Conservation (phyloP, 495 filamentous ascomycete genomes). For the Saxophila tyrrhenica region DNA sequence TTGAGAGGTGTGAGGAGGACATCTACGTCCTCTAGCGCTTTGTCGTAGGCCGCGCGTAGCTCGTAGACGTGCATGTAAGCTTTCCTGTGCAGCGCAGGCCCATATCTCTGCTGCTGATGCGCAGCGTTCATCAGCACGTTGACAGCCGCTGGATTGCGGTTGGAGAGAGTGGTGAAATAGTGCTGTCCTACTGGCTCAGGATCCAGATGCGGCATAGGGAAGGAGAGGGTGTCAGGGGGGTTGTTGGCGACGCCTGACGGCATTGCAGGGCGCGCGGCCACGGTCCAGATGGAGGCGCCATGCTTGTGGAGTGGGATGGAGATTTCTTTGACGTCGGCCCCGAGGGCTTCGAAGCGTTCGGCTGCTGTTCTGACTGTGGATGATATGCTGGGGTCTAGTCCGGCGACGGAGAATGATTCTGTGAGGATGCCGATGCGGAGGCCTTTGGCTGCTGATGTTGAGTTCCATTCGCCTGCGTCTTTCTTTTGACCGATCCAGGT, state of each 20-base stretch:
- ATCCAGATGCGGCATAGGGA: slow-evolving; percentile 35
- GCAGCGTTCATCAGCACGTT: slow-evolving; percentile 23
- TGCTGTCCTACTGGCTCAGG: slow-evolving; percentile 33
- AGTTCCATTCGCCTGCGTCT: slow-evolving; percentile 33
- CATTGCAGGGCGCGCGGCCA: slow-evolving; percentile 35
- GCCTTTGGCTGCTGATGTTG: slow-evolving; percentile 6
- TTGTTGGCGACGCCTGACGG: slow-evolving; percentile 33
- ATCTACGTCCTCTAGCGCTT: slow-evolving; percentile 33
- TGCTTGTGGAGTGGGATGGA: slow-evolving; percentile 42
- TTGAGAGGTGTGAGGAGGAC: slow-evolving; percentile 37
- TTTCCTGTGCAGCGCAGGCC: slow-evolving; percentile 18
- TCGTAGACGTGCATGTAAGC: slow-evolving; percentile 30
- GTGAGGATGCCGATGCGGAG: slow-evolving; percentile 37
- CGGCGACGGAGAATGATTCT: slow-evolving; percentile 39
- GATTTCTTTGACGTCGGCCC: slow-evolving; percentile 41
- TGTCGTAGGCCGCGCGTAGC: slow-evolving; percentile 39
- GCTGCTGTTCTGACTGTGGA: slow-evolving; percentile 34
- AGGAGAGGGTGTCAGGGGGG: slow-evolving; percentile 32
- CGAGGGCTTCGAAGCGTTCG: slow-evolving; percentile 37
- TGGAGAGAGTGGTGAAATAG: slow-evolving; percentile 21
- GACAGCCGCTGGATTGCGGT: slow-evolving; percentile 12
- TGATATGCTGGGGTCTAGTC: slow-evolving; percentile 35
- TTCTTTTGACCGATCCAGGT: slow-evolving; percentile 21
- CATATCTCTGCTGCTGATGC: slow-evolving; percentile 24
- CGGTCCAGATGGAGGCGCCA: slow-evolving; percentile 42